phyloP scores from a whole-genome alignment of 768 basidiomycete species.

The Amanita polypyramis region DNA sequence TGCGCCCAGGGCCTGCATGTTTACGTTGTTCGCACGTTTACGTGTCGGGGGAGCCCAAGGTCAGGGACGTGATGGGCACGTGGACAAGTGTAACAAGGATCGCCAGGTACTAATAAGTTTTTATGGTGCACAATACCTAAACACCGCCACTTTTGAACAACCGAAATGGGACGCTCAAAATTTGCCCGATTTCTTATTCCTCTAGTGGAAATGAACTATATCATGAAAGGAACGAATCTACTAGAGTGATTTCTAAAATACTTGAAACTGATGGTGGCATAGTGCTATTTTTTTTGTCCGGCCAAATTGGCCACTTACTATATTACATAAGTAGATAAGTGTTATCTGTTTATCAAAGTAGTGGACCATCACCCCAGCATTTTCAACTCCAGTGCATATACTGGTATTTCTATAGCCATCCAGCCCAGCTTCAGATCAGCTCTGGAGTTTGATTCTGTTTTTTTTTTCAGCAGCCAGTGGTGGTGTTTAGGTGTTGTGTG shows the following conservation, averaged over 20 bases:
- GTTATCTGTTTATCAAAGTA: too few species aligned
- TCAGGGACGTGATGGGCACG: too few species aligned
- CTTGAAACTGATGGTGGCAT: too few species aligned
- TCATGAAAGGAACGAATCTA: constrained; percentile 7
- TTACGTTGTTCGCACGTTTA: too few species aligned
- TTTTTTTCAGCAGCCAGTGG: background rate
- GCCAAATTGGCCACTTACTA: too few species aligned
- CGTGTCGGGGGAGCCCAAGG: too few species aligned
- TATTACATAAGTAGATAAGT: too few species aligned
- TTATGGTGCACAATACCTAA: background rate
- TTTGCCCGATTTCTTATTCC: constrained; percentile 8
- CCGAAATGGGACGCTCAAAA: background rate
- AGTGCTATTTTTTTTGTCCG: too few species aligned
- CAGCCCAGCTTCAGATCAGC: too few species aligned
- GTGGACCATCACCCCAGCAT: background rate
- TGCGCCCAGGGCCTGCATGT: too few species aligned
- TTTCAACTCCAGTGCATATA: background rate
- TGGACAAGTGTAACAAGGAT: too few species aligned
- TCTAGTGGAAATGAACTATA: constrained; percentile 12
- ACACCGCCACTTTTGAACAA: background rate
- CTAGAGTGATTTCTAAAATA: constrained; percentile 9
- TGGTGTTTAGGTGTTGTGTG: background rate
- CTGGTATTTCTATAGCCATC: background rate
- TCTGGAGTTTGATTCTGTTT: background rate
- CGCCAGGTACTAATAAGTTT: too few species aligned